Base-by-base conservation (phyloP, 495 filamentous ascomycete genomes). In the Penicillium simplicissimum region DNA sequence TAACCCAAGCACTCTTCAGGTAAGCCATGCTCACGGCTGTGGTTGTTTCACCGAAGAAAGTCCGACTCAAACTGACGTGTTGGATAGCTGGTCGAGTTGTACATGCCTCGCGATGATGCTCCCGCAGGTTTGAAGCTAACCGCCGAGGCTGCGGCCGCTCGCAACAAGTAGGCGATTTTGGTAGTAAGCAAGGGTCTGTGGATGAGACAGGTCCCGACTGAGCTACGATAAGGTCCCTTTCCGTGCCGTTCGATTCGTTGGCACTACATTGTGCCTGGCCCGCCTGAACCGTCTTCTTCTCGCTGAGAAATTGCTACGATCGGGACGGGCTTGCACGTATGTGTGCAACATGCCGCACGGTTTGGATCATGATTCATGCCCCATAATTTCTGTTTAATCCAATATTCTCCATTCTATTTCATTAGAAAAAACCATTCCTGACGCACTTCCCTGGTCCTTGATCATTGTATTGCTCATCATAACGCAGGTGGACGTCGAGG, bases 41-140 rank as follows among this genome's bases (percentile, higher is more conserved):
- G 14, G 23, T 31, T 49, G 45, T 49, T 15, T 31, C 23, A 28
- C 45, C 45, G 23, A 49, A 28, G 19, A 17, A 15, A 19, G 8
- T 45, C 23, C 9, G 34, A 34, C 37, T 19, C 11, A 4, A 9
- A 37, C 67, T 71, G 70, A 79, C 31, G 67, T 71, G 25, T 65
- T 38, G 48, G 81, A 53, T 74, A 94, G 78, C 82, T 97, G 73
- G 93, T 96, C 28, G 93, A 97, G 76, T 56, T 96, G 52, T 91
- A 92, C 69, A 93, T 96, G 85, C 87, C 87, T 17, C 88, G 86
- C 73, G 83, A 92, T 57, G 93, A 96, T 74, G 81, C 91, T 25
- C 93, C 92, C 0, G 71, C 80, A 49, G 87, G 83, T 19, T 69
- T 97, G 74, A 88, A 87, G 68, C 68, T 83, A 49, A 85, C 85